These are phyloP conservation scores for Arachis hypogaea DNA, from an alignment of 306 rosid genomes.

Conservation along the genomic window DNA sequence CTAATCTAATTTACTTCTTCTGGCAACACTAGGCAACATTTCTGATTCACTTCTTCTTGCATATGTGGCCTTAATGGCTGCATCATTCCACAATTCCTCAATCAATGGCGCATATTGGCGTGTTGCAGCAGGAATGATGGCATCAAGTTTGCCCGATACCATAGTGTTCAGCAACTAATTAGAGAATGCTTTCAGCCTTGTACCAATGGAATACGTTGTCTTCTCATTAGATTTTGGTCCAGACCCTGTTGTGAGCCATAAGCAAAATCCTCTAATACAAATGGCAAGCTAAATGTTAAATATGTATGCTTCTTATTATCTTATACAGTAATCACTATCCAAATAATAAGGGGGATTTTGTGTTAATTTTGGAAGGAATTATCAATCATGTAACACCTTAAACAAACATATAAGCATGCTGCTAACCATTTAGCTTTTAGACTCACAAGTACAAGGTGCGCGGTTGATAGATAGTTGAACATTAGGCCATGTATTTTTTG, in stretches of 20 bases:
- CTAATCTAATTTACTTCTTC: slow-evolving; percentile 76
- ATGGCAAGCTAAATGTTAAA: slow-evolving; percentile 1
- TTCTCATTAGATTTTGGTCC: slow-evolving; percentile 44
- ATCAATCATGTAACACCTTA: no score
- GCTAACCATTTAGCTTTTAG: no score
- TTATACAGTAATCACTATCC: no score
- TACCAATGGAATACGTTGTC: slow-evolving; percentile 74
- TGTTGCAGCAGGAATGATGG: slow-evolving; percentile 96
- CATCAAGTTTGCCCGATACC: slow-evolving; percentile 90
- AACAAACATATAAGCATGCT: no score
- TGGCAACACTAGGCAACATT: slow-evolving; percentile 82
- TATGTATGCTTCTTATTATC: slow-evolving; percentile 8
- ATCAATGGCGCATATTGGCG: slow-evolving; percentile 73
- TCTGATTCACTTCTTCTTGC: slow-evolving; percentile 47
- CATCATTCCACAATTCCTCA: no score
- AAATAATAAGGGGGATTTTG: no score
- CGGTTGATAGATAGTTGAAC: no score
- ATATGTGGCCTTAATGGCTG: no score
- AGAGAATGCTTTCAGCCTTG: slow-evolving; percentile 89
- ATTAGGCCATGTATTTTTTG: no score
- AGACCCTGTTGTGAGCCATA: slow-evolving; percentile 48
- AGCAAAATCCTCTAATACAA: no score
- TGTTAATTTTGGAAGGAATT: no score
- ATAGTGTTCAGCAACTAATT: slow-evolving; percentile 97
- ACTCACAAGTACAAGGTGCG: no score